These are phyloP conservation scores for Sclerotinia glacialis DNA, from an alignment of 2,329 filamentous ascomycete species.

Conservation along the genomic window DNA sequence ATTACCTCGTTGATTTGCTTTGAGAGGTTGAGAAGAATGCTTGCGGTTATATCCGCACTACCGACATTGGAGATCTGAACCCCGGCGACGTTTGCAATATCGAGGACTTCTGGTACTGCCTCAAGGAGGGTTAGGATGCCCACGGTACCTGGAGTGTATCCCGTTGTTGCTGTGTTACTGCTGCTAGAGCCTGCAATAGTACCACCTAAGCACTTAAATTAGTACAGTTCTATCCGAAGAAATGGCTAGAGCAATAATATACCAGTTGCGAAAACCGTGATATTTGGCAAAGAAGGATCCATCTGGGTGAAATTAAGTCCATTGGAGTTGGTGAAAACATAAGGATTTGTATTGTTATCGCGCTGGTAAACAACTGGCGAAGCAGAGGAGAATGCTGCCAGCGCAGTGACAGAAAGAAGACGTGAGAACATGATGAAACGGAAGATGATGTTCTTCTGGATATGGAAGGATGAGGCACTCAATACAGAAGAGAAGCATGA, in stretches of 20 bases:
- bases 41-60: constrained; percentile 48
- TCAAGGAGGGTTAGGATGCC: constrained; percentile 46
- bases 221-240: background rate
- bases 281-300: constrained; percentile 30
- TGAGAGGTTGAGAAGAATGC: constrained; percentile 48
- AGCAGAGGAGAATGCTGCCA: constrained; percentile 24
- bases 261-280: constrained; percentile 35
- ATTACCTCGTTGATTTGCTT: constrained; percentile 48
- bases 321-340: constrained; percentile 33
- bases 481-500: background rate
- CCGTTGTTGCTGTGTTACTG: constrained; percentile 51
- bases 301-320: constrained; percentile 35
- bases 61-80: constrained; percentile 52
- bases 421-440: constrained; percentile 9
- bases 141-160: constrained; percentile 48
- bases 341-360: constrained; percentile 23
- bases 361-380: constrained; percentile 27
- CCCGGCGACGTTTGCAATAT: constrained; percentile 53
- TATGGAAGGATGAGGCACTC: background rate
- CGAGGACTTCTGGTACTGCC: constrained; percentile 53
- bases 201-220: constrained; percentile 46
- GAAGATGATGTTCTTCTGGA: background rate
- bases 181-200: constrained; percentile 55
- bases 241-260: background rate
- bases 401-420: constrained; percentile 20